phyloP scores from a whole-genome alignment of 495 filamentous ascomycete species.

The Penicillium coprophilum region DNA sequence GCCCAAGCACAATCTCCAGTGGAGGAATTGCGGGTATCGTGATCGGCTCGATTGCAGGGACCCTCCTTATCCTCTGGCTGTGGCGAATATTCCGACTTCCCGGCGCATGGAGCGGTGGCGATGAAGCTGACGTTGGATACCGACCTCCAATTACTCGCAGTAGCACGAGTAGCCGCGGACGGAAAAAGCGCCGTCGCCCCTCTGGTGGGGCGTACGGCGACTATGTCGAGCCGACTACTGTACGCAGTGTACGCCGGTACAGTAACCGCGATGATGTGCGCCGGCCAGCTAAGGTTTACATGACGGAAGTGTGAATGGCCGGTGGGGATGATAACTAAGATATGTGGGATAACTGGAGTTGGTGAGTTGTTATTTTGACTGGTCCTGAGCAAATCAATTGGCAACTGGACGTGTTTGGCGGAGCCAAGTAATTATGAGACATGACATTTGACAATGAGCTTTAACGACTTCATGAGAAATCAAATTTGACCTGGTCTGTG shows the following conservation, averaged over 20 bases:
- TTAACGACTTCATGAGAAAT: conserved; percentile 4
- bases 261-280: conserved; percentile 31
- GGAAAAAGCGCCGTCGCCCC: conserved; percentile 22
- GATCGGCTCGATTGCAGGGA: conserved; percentile 56
- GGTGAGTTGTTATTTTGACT: neutral
- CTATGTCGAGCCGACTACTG: conserved; percentile 34
- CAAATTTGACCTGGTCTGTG: neutral
- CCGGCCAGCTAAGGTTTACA: conserved; percentile 40
- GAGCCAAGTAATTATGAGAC: conserved; percentile 6
- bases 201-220: conserved; percentile 29
- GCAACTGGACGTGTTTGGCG: neutral
- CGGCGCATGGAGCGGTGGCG: conserved; percentile 21
- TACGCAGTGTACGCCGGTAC: conserved; percentile 20
- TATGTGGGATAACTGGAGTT: neutral
- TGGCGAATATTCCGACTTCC: conserved; percentile 30
- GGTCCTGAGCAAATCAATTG: neutral
- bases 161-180: conserved; percentile 11
- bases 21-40: conserved; percentile 62
- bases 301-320: conserved; percentile 12
- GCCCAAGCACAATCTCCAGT: conserved; percentile 46
- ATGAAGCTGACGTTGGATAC: conserved; percentile 30
- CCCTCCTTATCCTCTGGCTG: conserved; percentile 57
- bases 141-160: conserved; percentile 20
- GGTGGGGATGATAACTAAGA: neutral
- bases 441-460: neutral